Conservation (phyloP, 805 yeast genomes). For the Pichia sporocuriosa region DNA sequence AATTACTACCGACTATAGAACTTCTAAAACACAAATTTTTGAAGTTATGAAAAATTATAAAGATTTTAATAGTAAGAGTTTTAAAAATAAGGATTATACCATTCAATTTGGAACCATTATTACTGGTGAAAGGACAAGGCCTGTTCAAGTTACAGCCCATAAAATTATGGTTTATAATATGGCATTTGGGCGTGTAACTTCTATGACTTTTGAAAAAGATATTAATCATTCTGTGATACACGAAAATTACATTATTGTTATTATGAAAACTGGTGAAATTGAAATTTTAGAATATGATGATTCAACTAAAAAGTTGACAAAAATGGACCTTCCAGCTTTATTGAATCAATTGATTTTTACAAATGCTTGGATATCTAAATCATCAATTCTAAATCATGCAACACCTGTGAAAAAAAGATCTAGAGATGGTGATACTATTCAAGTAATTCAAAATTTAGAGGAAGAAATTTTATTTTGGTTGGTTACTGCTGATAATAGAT, state of each 20-base stretch:
- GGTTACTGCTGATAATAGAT: conserved; percentile 71
- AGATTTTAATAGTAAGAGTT: conserved; percentile 52
- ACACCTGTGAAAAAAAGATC: conserved; percentile 28
- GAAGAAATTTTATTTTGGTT: conserved; percentile 48
- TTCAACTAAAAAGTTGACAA: conserved; percentile 17
- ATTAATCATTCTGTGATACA: conserved; percentile 55
- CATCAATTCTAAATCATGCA: conserved; percentile 39
- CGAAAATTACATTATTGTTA: conserved; percentile 58
- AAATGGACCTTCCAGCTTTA: conserved; percentile 30
- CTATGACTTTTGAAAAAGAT: conserved; percentile 50
- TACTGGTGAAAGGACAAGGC: conserved; percentile 38
- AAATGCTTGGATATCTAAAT: conserved; percentile 57
- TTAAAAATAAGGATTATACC: conserved; percentile 57
- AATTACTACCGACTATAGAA: conserved; percentile 62
- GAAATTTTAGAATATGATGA: conserved; percentile 41
- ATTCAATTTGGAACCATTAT: conserved; percentile 51
- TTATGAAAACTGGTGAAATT: conserved; percentile 66
- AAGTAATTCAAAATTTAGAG: conserved; percentile 17
- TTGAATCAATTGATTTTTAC: conserved; percentile 45
- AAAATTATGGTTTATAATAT: conserved; percentile 58
- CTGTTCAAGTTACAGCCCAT: conserved; percentile 69
- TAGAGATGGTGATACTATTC: conserved; percentile 18
- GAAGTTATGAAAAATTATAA: conserved; percentile 56
- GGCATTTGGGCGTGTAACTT: conserved; percentile 46
- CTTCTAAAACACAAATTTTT: conserved; percentile 62